A percentile compares a stretch with the other conserved stretches of the same genome.
Evolutionary conservation across 73 alveolate genomes (phyloP).

Genomic region (Paramecium sonneborni): DNA sequence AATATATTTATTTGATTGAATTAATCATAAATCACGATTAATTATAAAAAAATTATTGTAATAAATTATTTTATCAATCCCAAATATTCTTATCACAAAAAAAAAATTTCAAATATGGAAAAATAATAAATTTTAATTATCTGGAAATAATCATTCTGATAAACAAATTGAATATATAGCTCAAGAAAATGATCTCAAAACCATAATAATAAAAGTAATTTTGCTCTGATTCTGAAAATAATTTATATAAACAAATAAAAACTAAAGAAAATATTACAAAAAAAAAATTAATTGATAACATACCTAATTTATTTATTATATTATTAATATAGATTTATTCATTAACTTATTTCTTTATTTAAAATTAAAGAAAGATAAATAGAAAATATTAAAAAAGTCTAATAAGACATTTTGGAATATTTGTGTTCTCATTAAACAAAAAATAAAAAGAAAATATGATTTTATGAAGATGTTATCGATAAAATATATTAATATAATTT

Average conservation of each 20-base stretch:
- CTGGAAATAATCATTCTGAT: neutral
- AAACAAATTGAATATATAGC: neutral
- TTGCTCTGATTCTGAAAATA: neutral
- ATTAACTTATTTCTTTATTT: neutral
- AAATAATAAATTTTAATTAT: neutral
- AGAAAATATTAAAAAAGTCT: neutral
- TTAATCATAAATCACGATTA: too few species aligned
- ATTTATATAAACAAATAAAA: neutral
- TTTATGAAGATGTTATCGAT: neutral
- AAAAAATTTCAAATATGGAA: neutral
- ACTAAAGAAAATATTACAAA: neutral
- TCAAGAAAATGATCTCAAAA: neutral
- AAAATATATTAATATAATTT: neutral
- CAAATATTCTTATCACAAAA: neutral
- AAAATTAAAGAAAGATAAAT: neutral
- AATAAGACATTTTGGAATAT: neutral
- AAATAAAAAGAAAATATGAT: neutral
- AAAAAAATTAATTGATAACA: neutral
- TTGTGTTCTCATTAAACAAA: neutral
- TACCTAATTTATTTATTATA: neutral
- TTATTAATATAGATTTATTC: neutral
- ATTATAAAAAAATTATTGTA: too few species aligned
- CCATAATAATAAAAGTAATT: neutral
- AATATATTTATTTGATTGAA: too few species aligned
- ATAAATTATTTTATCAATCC: conserved; percentile 16